Base-by-base conservation (phyloP, 805 yeast genomes). In the Helenozyma rhizophorensis region DNA sequence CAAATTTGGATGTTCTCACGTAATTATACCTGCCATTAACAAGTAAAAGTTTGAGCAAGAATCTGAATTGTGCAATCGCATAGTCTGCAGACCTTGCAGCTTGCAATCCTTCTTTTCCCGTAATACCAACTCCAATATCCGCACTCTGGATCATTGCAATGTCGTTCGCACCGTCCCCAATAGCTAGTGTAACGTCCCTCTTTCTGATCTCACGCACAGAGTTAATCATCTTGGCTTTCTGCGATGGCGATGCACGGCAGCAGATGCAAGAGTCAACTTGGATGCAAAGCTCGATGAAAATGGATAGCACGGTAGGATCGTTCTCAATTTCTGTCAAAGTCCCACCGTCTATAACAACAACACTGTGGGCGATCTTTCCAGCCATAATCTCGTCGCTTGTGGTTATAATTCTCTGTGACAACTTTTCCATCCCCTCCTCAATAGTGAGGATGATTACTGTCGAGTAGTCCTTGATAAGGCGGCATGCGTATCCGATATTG, bases 101-200 rank as follows among this genome's bases (percentile, higher is more conserved):
- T 52, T 93, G 98, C 26, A 93, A 64, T 2, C 98, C 98, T 60
- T 93, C 98, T 47, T 83, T 84, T 23, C 98, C 99, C 1, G 97
- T 89, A 33, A 93, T 93, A 18, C 98, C 98, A 42, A 93, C 76
- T 18, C 99, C 99, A 35, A 93, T 87, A 58, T 93, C 97, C 0
- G 99, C 99, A 51, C 94, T 83, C 62, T 93, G 97, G 41, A 93
- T 93, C 99, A 93, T 93, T 1, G 99, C 97, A 54, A 93, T 89
- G 59, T 93, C 99, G 54, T 93, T 93, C 2, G 99, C 99, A 43
- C 99, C 99, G 62, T 93, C 99, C 6, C 99, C 99, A 53, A 93
- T 84, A 0, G 98, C 98, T 40, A 93, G 68, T 0, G 97, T 87
- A 5, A 93, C 96, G 25, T 84, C 72, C 2, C 62, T 61, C 30